phyloP scores from a whole-genome alignment of 805 yeast species.

The Zygosaccharomyces rouxii region DNA sequence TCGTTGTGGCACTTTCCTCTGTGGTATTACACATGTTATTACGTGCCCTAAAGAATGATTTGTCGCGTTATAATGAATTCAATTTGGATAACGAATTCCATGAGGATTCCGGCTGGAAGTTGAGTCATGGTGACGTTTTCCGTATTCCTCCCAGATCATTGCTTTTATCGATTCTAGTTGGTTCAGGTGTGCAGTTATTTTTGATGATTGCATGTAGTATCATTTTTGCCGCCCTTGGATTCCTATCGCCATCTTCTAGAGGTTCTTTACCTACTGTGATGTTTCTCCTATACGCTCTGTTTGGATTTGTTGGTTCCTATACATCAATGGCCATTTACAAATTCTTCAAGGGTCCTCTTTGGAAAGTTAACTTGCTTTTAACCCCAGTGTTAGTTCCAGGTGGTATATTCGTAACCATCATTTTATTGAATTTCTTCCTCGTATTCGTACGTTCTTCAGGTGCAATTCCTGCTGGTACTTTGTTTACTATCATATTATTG shows the following conservation, averaged over 20 bases:
- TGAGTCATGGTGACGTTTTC: constrained; percentile 92
- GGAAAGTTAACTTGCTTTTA: constrained; percentile 80
- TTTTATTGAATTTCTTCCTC: constrained; percentile 76
- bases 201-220: constrained; percentile 71
- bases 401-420: constrained; percentile 53
- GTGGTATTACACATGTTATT: constrained; percentile 75
- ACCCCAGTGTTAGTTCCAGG: constrained; percentile 90
- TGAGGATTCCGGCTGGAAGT: constrained; percentile 96
- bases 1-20: constrained; percentile 70
- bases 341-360: constrained; percentile 84
- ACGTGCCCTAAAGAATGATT: constrained; percentile 79
- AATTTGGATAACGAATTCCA: constrained; percentile 81
- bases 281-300: constrained; percentile 76
- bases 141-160: constrained; percentile 71
- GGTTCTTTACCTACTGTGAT: constrained; percentile 89
- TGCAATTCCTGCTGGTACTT: constrained; percentile 89
- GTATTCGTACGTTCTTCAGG: constrained; percentile 80
- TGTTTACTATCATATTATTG: constrained; percentile 70
- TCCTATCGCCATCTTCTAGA: constrained; percentile 89
- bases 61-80: constrained; percentile 81
- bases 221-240: constrained; percentile 79
- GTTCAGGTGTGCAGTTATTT: constrained; percentile 82
- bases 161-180: constrained; percentile 73
- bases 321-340: constrained; percentile 83
- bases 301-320: constrained; percentile 80